phyloP scores from a whole-genome alignment of 2,329 filamentous ascomycete genomes.

The Monilinia fructigena region DNA sequence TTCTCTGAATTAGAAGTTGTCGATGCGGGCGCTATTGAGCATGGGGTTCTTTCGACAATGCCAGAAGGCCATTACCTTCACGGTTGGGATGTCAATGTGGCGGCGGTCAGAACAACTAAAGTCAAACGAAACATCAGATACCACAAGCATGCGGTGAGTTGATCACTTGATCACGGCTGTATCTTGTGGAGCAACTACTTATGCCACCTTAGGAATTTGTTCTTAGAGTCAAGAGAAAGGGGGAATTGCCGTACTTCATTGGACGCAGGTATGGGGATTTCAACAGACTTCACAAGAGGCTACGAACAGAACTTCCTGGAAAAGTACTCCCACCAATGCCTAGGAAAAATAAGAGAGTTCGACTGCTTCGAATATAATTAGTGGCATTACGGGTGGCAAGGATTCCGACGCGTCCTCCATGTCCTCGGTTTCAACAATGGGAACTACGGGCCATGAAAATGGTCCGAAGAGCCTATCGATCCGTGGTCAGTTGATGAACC shows the following conservation, averaged over 20 bases:
- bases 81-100: slow-evolving; percentile 95
- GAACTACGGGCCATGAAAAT: slow-evolving; percentile 26
- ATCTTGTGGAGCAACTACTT: slow-evolving; percentile 15
- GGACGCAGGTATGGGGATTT: slow-evolving; percentile 90
- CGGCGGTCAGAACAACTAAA: slow-evolving; percentile 76
- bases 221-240: slow-evolving; percentile 76
- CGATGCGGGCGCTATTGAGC: slow-evolving; percentile 87
- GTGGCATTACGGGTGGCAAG: slow-evolving; percentile 51
- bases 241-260: slow-evolving; percentile 73
- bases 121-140: slow-evolving; percentile 84
- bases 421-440: slow-evolving; percentile 49
- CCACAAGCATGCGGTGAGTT: slow-evolving; percentile 82
- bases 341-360: slow-evolving; percentile 86
- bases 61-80: slow-evolving; percentile 92
- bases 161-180: slow-evolving; percentile 25
- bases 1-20: slow-evolving; percentile 98
- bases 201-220: slow-evolving; percentile 69
- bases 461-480: slow-evolving; percentile 45
- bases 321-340: slow-evolving; percentile 85
- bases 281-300: slow-evolving; percentile 69
- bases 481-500: slow-evolving; percentile 40
- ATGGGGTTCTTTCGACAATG: slow-evolving; percentile 79
- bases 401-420: slow-evolving; percentile 75
- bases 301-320: slow-evolving; percentile 84
- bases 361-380: slow-evolving; percentile 58